phyloP scores from a whole-genome alignment of 1,139 yeast species.

The Blastobotrys proliferans region DNA sequence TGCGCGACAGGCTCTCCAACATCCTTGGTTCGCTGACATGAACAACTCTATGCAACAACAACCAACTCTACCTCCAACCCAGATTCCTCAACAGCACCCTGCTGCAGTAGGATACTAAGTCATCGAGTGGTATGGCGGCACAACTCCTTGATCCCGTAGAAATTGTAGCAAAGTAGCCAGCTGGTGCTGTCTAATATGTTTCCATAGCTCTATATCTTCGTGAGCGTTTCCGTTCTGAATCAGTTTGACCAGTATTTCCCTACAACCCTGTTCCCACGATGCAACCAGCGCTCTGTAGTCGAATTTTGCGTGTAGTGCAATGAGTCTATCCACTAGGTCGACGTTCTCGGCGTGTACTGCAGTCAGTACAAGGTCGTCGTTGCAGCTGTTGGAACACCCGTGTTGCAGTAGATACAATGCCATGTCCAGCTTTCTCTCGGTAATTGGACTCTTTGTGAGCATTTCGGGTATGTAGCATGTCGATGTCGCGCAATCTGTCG shows the following conservation, averaged over 20 bases:
- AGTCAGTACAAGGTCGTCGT: conserved; percentile 4
- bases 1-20: conserved; percentile 89
- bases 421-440: conserved; percentile 11
- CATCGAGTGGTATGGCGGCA: conserved; percentile 13
- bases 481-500: background rate
- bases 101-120: background rate
- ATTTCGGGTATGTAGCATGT: conserved; percentile 5
- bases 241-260: conserved; percentile 3
- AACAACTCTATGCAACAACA: too few species aligned
- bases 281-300: conserved; percentile 15
- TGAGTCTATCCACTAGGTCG: conserved; percentile 4
- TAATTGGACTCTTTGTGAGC: conserved; percentile 3
- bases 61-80: background rate
- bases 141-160: conserved; percentile 9
- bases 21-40: conserved; percentile 92
- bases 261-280: conserved; percentile 9
- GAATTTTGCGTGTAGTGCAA: conserved; percentile 7
- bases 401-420: conserved; percentile 12
- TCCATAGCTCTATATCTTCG: conserved; percentile 14
- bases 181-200: conserved; percentile 4
- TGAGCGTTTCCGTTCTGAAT: conserved; percentile 5
- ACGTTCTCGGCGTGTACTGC: conserved; percentile 6
- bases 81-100: conserved; percentile 5
- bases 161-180: conserved; percentile 7
- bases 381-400: conserved; percentile 6